Evolutionary conservation across 139 green algal species (phyloP).

Genomic region (Haematococcus lacustris): DNA sequence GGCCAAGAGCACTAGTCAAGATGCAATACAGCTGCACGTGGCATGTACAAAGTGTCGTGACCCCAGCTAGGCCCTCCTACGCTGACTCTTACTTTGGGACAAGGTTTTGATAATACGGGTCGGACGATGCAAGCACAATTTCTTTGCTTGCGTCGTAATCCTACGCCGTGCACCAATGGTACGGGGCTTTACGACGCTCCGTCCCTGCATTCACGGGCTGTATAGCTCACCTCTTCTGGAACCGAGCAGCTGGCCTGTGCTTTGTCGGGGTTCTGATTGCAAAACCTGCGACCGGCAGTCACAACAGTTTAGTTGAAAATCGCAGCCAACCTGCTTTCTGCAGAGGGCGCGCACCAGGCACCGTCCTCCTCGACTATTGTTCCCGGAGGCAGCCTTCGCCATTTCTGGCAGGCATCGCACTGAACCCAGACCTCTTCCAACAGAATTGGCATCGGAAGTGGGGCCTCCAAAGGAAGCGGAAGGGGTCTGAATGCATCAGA

Average conservation of each 20-base stretch:
- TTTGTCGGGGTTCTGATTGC: not conserved
- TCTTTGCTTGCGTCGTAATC: not conserved
- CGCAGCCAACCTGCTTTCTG: not conserved
- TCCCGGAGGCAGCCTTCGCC: constrained; percentile 24
- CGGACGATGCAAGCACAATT: not conserved
- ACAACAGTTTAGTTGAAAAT: not conserved
- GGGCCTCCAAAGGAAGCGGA: no score
- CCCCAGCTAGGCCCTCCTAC: not conserved
- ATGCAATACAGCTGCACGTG: not conserved
- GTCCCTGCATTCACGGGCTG: not conserved
- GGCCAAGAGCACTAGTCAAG: not conserved
- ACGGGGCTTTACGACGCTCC: not conserved
- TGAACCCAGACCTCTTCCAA: constrained; percentile 28
- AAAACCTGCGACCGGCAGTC: not conserved
- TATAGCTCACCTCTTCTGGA: not conserved
- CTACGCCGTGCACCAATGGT: not conserved
- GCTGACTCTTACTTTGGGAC: not conserved
- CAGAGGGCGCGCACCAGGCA: constrained; percentile 7
- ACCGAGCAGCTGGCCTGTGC: not conserved
- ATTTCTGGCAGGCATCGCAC: constrained; percentile 30
- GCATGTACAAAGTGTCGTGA: not conserved
- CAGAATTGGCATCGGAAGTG: no score
- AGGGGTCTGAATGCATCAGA: no score
- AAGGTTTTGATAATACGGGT: not conserved
- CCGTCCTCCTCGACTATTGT: constrained; percentile 20